Percentiles rank a stretch among this genome's conserved stretches.
These are phyloP conservation scores for Fusarium burgessii DNA, from an alignment of 2,329 filamentous ascomycete species.

Conservation along the genomic window DNA sequence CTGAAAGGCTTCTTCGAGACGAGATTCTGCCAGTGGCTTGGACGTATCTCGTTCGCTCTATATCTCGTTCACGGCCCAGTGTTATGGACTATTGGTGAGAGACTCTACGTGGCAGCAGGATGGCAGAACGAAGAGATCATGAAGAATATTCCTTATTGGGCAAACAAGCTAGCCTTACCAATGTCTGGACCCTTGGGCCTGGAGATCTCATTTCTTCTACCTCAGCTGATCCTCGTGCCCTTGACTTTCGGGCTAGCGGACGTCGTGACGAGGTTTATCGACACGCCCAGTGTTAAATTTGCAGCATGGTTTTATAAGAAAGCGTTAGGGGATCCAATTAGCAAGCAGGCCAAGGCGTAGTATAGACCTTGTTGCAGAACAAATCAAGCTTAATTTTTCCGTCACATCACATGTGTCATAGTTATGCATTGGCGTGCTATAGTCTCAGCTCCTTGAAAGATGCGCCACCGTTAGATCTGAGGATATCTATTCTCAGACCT, in stretches of 20 bases:
- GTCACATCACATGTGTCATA: not conserved
- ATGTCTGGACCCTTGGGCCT: slow-evolving; percentile 69
- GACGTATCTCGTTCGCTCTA: slow-evolving; percentile 70
- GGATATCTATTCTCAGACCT: not conserved
- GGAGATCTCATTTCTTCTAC: slow-evolving; percentile 68
- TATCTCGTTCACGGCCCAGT: slow-evolving; percentile 75
- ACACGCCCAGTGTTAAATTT: slow-evolving; percentile 71
- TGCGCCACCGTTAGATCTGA: not conserved
- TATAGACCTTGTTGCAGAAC: slow-evolving; percentile 1
- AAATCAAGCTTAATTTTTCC: slow-evolving; percentile 32
- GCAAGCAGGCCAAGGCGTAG: slow-evolving; percentile 36
- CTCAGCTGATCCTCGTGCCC: slow-evolving; percentile 71
- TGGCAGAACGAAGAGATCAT: slow-evolving; percentile 63
- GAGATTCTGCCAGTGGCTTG: slow-evolving; percentile 70
- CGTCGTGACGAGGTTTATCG: slow-evolving; percentile 65
- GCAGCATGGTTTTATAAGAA: slow-evolving; percentile 67
- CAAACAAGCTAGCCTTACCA: slow-evolving; percentile 66
- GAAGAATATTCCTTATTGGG: slow-evolving; percentile 66
- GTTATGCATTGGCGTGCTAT: not conserved
- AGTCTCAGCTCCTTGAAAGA: not conserved
- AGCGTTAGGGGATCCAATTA: slow-evolving; percentile 48
- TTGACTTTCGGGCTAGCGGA: slow-evolving; percentile 70
- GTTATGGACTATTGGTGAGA: slow-evolving; percentile 69
- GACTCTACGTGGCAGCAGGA: slow-evolving; percentile 72
- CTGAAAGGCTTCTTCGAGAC: slow-evolving; percentile 70